phyloP scores from a whole-genome alignment of 306 rosid genomes.

The Begonia loranthoides region DNA sequence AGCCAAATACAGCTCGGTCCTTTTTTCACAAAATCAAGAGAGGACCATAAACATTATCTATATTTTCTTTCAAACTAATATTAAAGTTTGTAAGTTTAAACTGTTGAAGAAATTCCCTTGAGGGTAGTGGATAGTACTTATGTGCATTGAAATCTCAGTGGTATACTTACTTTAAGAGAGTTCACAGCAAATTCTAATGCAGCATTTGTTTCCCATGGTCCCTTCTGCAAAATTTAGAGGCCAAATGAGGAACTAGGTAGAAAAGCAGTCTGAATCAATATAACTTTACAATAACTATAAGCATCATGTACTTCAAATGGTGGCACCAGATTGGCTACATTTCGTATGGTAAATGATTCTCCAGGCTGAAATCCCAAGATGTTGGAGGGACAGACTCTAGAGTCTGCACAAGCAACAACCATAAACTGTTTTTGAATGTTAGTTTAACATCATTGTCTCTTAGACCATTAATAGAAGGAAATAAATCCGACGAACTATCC shows the following conservation, averaged over 20 bases:
- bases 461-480: neutral
- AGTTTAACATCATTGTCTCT: conserved; percentile 17
- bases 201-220: conserved; percentile 91
- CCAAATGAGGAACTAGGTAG: neutral
- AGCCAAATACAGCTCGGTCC: too few relatives aligned
- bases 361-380: conserved; percentile 92
- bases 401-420: conserved; percentile 98
- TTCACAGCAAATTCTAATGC: conserved; percentile 86
- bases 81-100: too few relatives aligned
- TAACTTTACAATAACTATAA: neutral
- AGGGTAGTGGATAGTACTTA: too few relatives aligned
- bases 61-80: too few relatives aligned
- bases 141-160: too few relatives aligned
- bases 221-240: conserved; percentile 35
- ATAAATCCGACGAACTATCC: too few relatives aligned
- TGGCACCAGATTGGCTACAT: conserved; percentile 88
- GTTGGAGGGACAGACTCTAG: conserved; percentile 86
- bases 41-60: too few relatives aligned
- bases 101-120: too few relatives aligned
- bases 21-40: too few relatives aligned
- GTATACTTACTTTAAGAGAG: conserved; percentile 46
- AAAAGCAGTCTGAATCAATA: neutral
- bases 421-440: conserved; percentile 68
- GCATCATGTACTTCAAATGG: conserved; percentile 49
- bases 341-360: conserved; percentile 79